Evolutionary conservation across 345 rosid genomes (phyloP), one percentile per base, ranked within the genome.

Genomic region (Microthlaspi erraticum): DNA sequence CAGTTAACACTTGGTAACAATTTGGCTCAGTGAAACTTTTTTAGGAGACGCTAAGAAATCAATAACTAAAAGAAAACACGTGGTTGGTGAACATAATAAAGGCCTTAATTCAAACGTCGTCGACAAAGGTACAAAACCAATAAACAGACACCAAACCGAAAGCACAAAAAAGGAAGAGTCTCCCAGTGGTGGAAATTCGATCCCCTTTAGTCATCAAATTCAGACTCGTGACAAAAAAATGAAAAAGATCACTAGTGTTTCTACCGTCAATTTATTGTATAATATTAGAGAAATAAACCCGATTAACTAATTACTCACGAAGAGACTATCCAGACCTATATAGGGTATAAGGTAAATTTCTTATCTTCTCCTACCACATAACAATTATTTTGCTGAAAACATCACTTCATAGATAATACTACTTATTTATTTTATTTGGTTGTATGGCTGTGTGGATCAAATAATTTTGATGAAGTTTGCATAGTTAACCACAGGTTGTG

Each of bases 61-160:
- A 32, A 6, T 6, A 10, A 33, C 17, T 10, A 17, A 62, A 10
- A 62, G 42, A 50, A 36, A 64, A 64, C 58, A 64, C 46, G 69
- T 37, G 69, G 58, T 64, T 64, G 69, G 69, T 64, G 69, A 64
- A 50, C 20, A 64, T 41, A 64, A 49, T 50, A 64, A 64, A 50
- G 31, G 36, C 31, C 58, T 50, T n/a, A n/a, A n/a, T n/a, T 64
- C 58, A 37, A 49, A 64, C 37, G 36, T 64, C 69, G 36, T 49
- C 58, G 69, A 50, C 58, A 64, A 36, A 49, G 36, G 69, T 64
- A 64, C 69, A 63, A 46, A 46, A 46, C 41, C 18, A 14, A 61
- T 61, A 18, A 42, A 32, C 29, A 52, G 4, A 8, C 41, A 32
- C 60, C 7, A 62, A 62, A 62, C 67, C 17, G 52, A 61, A 60